phyloP scores from a whole-genome alignment of 2,329 filamentous ascomycete genomes.

The Apiospora malaysiana region DNA sequence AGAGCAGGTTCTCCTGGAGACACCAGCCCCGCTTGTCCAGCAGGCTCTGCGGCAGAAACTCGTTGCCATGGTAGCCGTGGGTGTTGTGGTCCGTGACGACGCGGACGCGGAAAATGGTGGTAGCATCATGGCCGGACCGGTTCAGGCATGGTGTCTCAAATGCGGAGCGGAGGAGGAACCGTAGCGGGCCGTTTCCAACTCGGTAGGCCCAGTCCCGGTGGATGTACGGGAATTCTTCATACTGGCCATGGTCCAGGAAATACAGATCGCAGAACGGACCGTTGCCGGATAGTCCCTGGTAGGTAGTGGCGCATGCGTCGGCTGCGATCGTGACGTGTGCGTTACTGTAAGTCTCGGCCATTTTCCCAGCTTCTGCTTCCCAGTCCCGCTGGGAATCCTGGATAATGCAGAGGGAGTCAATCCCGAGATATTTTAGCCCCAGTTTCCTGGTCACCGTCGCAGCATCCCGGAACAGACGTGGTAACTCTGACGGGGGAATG shows the following conservation, averaged over 20 bases:
- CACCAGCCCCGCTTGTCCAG: not conserved
- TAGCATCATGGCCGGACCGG: not conserved
- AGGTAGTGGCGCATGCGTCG: not conserved
- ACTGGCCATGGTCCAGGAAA: too few species aligned
- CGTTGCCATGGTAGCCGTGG: not conserved
- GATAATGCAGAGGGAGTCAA: constrained; percentile 29
- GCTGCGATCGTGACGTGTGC: constrained; percentile 9
- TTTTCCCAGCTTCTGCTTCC: constrained; percentile 27
- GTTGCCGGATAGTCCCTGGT: not conserved
- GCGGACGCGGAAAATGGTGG: not conserved
- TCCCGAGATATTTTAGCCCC: constrained; percentile 26
- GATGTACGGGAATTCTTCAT: too few species aligned
- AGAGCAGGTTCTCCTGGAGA: not conserved
- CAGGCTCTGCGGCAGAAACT: not conserved
- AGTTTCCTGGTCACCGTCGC: not conserved
- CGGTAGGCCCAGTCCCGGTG: too few species aligned
- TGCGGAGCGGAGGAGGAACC: not conserved
- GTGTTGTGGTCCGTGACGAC: too few species aligned
- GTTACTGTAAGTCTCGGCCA: constrained; percentile 27
- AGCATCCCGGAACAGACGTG: not conserved
- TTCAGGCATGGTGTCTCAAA: not conserved
- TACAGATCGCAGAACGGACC: not conserved
- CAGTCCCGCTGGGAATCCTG: constrained; percentile 28
- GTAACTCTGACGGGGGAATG: too few species aligned
- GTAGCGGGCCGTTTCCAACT: too few species aligned